Evolutionary conservation across 345 rosid species (phyloP).

Genomic region (Gynandropsis gynandra): DNA sequence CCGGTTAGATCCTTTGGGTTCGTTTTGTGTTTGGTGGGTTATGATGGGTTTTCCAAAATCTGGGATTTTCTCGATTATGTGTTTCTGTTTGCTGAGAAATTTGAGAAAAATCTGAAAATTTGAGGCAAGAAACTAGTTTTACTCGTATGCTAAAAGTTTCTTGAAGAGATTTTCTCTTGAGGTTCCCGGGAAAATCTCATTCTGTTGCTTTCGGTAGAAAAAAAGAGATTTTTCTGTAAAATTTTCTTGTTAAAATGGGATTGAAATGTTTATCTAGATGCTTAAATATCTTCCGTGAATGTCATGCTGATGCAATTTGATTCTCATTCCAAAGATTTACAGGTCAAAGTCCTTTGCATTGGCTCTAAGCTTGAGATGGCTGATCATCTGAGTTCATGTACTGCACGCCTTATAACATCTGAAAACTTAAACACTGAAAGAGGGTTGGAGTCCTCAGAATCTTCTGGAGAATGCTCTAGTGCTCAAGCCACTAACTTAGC

Average conservation of each 20-base stretch:
- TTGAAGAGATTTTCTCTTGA: too few species aligned
- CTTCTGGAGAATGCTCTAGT: slow-evolving; percentile 38
- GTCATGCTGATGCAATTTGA: not conserved
- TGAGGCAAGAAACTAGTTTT: too few species aligned
- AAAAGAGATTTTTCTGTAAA: too few species aligned
- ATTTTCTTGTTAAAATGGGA: too few species aligned
- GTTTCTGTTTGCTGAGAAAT: too few species aligned
- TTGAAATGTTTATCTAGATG: too few species aligned
- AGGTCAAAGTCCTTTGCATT: slow-evolving; percentile 19
- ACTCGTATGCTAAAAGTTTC: too few species aligned
- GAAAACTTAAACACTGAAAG: slow-evolving; percentile 29
- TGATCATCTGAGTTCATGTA: slow-evolving; percentile 60
- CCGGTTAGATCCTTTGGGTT: too few species aligned
- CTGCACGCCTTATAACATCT: slow-evolving; percentile 47
- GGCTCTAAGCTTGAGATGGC: slow-evolving; percentile 36
- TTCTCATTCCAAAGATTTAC: not conserved
- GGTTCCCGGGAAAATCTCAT: not conserved
- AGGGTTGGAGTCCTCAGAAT: slow-evolving; percentile 19
- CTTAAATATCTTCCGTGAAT: not conserved
- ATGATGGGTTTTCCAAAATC: too few species aligned
- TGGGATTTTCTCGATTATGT: too few species aligned
- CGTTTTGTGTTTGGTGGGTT: too few species aligned
- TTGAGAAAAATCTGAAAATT: too few species aligned
- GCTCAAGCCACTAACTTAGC: slow-evolving; percentile 26
- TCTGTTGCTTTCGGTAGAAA: not conserved